Evolutionary conservation across 768 basidiomycete species (phyloP).

Genomic region (Kwoniella sp.): DNA sequence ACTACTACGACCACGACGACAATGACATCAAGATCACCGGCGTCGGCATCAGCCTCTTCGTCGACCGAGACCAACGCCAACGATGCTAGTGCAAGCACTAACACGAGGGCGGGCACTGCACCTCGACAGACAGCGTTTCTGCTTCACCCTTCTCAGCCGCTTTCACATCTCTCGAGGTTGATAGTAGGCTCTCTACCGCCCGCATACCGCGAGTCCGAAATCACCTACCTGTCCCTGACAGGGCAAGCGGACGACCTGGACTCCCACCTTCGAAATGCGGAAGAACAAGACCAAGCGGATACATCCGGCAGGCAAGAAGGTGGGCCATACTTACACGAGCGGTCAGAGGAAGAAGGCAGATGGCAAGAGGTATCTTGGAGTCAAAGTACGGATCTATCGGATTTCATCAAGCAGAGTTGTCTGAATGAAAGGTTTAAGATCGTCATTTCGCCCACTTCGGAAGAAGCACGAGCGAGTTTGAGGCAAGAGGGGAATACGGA

Average conservation of each 20-base stretch:
- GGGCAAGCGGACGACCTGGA: slow-evolving; percentile 47
- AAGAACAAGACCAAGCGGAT: slow-evolving; percentile 51
- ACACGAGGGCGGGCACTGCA: too few relatives aligned
- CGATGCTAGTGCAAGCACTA: background rate
- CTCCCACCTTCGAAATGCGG: slow-evolving; percentile 39
- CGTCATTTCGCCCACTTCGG: slow-evolving; percentile 36
- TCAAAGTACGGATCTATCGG: slow-evolving; percentile 66
- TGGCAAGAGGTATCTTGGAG: slow-evolving; percentile 62
- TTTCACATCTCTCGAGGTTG: slow-evolving; percentile 66
- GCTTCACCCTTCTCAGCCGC: slow-evolving; percentile 69
- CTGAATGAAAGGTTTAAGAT: slow-evolving; percentile 63
- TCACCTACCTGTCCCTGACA: slow-evolving; percentile 53
- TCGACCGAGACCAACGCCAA: background rate
- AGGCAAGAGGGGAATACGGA: slow-evolving; percentile 5
- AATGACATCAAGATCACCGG: background rate
- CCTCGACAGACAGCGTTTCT: slow-evolving; percentile 63
- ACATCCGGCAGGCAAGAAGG: slow-evolving; percentile 49
- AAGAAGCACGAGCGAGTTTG: slow-evolving; percentile 21
- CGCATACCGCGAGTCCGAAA: slow-evolving; percentile 36
- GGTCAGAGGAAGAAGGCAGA: slow-evolving; percentile 31
- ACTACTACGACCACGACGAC: too few relatives aligned
- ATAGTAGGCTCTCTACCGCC: slow-evolving; percentile 59
- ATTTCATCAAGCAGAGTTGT: slow-evolving; percentile 68
- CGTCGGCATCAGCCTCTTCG: background rate
- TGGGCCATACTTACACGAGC: slow-evolving; percentile 45